Conservation (phyloP, 306 rosid genomes). For the Mimosa pudica region DNA sequence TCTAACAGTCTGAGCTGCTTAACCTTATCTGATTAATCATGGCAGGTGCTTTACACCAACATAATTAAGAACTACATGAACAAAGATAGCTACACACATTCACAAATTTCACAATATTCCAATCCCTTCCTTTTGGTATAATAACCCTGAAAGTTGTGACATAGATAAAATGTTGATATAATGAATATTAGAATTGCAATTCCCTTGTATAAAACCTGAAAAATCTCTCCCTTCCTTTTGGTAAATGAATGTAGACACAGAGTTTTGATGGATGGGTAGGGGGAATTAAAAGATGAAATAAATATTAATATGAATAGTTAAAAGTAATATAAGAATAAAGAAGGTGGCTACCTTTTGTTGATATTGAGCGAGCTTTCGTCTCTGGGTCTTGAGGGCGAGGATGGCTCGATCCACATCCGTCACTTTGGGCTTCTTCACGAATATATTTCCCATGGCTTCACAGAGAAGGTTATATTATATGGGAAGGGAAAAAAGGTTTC, state of each 20-base stretch:
- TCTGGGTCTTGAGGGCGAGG: slow-evolving; percentile 91
- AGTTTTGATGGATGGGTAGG: not conserved
- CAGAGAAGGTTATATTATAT: not conserved
- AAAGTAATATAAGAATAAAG: not conserved
- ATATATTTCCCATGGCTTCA: slow-evolving; percentile 81
- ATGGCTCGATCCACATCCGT: slow-evolving; percentile 97
- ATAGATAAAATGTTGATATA: not conserved
- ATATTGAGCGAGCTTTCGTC: slow-evolving; percentile 92
- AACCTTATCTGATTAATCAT: not conserved
- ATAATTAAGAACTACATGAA: no score
- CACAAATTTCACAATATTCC: no score
- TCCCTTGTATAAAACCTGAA: not conserved
- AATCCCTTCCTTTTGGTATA: no score
- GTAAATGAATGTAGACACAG: not conserved
- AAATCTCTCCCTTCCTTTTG: not conserved
- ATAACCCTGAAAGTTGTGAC: not conserved
- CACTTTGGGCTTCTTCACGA: slow-evolving; percentile 93
- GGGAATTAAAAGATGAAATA: not conserved
- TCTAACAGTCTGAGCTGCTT: not conserved
- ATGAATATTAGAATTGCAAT: not conserved
- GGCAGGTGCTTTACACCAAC: not conserved
- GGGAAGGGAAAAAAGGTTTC: not conserved
- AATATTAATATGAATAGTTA: no score
- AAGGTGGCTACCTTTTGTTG: slow-evolving; percentile 70
- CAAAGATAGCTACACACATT: no score